Evolutionary conservation across 371 early-diverging fungal genomes (phyloP).

Genomic region (Polyrhizophydium stewartii): DNA sequence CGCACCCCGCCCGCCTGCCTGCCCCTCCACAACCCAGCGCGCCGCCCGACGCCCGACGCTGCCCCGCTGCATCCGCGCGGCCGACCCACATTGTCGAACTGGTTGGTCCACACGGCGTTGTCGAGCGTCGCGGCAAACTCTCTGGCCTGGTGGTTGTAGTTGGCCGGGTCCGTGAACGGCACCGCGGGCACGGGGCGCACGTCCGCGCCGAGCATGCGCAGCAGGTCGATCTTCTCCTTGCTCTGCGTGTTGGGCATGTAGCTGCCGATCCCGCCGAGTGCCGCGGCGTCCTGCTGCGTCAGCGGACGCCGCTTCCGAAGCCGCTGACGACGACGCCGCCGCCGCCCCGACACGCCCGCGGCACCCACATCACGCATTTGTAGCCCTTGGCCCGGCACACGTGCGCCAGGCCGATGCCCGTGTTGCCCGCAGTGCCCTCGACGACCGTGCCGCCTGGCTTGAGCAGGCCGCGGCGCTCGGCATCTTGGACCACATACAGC

Average conservation of each 20-base stretch:
- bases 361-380: conserved; percentile 74
- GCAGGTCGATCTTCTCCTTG: conserved; percentile 89
- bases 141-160: conserved; percentile 93
- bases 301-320: too few species aligned
- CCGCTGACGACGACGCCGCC: too few species aligned
- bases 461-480: conserved; percentile 80
- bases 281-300: too few species aligned
- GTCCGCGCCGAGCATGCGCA: conserved; percentile 75
- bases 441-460: conserved; percentile 91
- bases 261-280: too few species aligned
- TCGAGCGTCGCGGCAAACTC: conserved; percentile 72
- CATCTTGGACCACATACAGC: conserved; percentile 86
- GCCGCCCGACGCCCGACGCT: background rate
- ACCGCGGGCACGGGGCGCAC: conserved; percentile 34
- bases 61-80: too few species aligned
- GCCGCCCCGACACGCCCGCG: background rate
- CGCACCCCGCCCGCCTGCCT: too few species aligned
- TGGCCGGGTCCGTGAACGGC: conserved; percentile 79
- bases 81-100: conserved; percentile 46
- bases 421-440: conserved; percentile 96
- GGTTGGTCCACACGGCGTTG: conserved; percentile 96
- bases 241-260: conserved; percentile 96
- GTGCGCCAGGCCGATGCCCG: conserved; percentile 95
- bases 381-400: conserved; percentile 94
- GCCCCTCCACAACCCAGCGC: background rate